phyloP scores from a whole-genome alignment of 176 grass and related monocot genomes.

The Oryza nivara region DNA sequence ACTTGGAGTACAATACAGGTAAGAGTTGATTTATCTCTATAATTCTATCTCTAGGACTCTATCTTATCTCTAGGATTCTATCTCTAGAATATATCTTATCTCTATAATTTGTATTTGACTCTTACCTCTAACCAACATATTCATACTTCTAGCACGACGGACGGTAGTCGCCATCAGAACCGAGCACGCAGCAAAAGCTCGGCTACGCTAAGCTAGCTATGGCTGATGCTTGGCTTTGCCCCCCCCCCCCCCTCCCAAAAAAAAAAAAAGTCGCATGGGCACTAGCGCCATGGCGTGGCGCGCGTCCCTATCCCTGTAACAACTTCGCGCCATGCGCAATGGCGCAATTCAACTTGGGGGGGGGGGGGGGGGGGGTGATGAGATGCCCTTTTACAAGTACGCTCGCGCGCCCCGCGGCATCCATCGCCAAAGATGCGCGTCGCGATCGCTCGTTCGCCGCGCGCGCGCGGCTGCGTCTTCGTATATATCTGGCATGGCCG shows the following conservation, averaged over 20 bases:
- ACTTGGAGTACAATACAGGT: no score
- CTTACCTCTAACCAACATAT: no score
- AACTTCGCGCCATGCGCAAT: neutral
- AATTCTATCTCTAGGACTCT: no score
- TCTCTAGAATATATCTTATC: no score
- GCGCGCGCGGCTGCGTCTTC: no score
- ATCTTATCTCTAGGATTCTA: no score
- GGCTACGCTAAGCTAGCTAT: neutral
- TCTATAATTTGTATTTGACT: no score
- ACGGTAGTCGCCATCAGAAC: neutral
- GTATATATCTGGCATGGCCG: neutral
- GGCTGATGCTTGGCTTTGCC: neutral
- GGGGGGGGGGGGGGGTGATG: neutral
- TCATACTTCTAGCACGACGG: neutral
- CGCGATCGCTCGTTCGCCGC: neutral
- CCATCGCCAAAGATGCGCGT: neutral
- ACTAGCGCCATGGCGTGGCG: neutral
- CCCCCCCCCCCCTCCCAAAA: no score
- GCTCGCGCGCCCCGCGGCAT: neutral
- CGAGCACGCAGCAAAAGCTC: neutral
- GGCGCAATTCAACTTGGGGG: neutral
- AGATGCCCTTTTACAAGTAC: conserved; percentile 19
- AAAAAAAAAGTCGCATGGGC: neutral
- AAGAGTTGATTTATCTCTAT: no score
- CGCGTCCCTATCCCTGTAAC: conserved; percentile 40